Base-by-base conservation (phyloP, 2,329 filamentous ascomycete species). In the Triangularia verruculosa region DNA sequence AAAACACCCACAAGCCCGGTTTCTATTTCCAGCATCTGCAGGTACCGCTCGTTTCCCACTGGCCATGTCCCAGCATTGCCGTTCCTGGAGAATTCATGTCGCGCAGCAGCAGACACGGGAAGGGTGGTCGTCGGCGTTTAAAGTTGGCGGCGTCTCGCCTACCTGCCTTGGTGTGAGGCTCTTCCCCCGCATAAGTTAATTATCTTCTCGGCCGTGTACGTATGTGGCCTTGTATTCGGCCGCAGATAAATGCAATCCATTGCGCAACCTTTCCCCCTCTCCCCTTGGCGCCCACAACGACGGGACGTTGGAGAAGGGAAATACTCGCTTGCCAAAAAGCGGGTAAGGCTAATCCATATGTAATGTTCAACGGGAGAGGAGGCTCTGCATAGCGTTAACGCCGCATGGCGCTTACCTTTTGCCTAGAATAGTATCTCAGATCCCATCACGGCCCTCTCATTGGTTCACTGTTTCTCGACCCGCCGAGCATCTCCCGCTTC, bases 321-420 rank as follows among this genome's bases (percentile, higher is more conserved):
- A 52, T 24, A 39, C 12, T 39, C 34, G n/a, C n/a, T n/a, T n/a
- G n/a, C n/a, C n/a, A n/a, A n/a, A 20, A 47, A 47, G 39, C n/a
- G 39, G 39, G 51, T 54, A 54, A n/a, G 51, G 51, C 25, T 25
- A n/a, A 28, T 24, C 12, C 51, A 27, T 28, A 54, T 54, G 22
- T 53, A 47, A 9, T 24, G 32, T 30, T 27, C n/a, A n/a, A 25
- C 27, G 24, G 25, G 15, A 24, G 9, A 11, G 5, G 20, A 28
- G 51, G 22, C 51, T 54, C 51, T 24, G 39, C 39, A 27, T 27
- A 11, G 13, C 15, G 4, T 54, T n/a, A 54, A 54, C 20, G 51
- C 67, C 61, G 27, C 27, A 56, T 25, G 63, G 63, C 63, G 63
- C 63, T 65, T 65, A 65, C 47, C 58, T 58, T n/a, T 24, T 13